phyloP scores from a whole-genome alignment of 495 filamentous ascomycete genomes.

The Sabuloglossum arenarium region DNA sequence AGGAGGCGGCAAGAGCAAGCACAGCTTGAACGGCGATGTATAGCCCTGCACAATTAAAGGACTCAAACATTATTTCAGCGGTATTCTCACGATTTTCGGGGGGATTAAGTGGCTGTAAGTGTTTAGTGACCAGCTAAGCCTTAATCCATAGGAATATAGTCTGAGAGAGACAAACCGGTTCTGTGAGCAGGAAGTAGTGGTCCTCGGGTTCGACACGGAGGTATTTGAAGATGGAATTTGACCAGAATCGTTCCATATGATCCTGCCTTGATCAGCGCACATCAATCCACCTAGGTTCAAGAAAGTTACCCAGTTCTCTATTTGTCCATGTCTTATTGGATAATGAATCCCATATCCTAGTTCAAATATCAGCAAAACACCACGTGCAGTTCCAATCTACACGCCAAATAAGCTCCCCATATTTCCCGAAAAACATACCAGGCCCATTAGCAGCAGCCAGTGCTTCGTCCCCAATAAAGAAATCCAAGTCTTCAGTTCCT shows the following conservation, averaged over 20 bases:
- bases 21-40: slow-evolving; percentile 98
- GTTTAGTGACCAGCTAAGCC: not conserved
- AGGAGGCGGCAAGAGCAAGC: slow-evolving; percentile 85
- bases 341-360: slow-evolving; percentile 87
- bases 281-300: not conserved
- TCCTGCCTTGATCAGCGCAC: slow-evolving; percentile 31
- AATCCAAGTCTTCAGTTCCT: slow-evolving; percentile 93
- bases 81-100: slow-evolving; percentile 98
- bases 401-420: not conserved
- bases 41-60: slow-evolving; percentile 95
- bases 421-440: slow-evolving; percentile 25
- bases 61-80: slow-evolving; percentile 99
- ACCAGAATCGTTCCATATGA: slow-evolving; percentile 98
- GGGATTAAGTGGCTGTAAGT: slow-evolving; percentile 68
- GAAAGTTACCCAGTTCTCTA: slow-evolving; percentile 76
- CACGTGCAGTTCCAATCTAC: not conserved
- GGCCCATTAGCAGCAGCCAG: slow-evolving; percentile 64
- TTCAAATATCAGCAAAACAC: not conserved
- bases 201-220: slow-evolving; percentile 95
- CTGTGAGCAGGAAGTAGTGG: slow-evolving; percentile 92
- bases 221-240: slow-evolving; percentile 99
- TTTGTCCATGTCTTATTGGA: slow-evolving; percentile 90
- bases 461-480: slow-evolving; percentile 96
- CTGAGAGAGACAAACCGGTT: slow-evolving; percentile 43
- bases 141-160: not conserved